Conservation (phyloP, 2,329 filamentous ascomycete genomes). For the Epichloe sp. region DNA sequence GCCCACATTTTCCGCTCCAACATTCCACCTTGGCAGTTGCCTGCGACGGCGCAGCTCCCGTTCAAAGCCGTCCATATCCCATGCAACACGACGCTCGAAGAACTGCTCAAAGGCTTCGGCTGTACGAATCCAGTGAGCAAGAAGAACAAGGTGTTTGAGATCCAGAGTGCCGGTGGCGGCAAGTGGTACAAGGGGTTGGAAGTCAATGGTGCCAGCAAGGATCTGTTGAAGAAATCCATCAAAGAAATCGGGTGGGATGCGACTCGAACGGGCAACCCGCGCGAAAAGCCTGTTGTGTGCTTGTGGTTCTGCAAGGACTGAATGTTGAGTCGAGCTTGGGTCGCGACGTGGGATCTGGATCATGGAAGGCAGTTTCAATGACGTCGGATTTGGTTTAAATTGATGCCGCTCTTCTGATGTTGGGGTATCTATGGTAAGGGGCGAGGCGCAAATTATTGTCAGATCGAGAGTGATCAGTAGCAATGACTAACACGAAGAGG, state of each 20-base stretch:
- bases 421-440: no score
- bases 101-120: conserved; percentile 46
- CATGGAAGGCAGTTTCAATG: no score
- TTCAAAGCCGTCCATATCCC: conserved; percentile 42
- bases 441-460: no score
- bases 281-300: conserved; percentile 43
- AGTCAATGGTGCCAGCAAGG: conserved; percentile 36
- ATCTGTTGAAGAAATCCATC: conserved; percentile 35
- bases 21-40: conserved; percentile 40
- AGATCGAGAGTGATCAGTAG: no score
- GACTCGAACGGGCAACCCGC: conserved; percentile 31
- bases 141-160: conserved; percentile 45
- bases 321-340: neutral
- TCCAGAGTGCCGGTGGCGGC: conserved; percentile 40
- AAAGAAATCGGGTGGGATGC: conserved; percentile 46
- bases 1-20: conserved; percentile 42
- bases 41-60: conserved; percentile 25
- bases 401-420: no score
- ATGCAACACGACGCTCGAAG: conserved; percentile 35
- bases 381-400: no score
- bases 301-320: conserved; percentile 44
- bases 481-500: no score
- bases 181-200: conserved; percentile 45
- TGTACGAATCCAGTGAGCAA: conserved; percentile 34
- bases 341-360: no score